Evolutionary conservation across 1,139 yeast genomes (phyloP), one percentile per base, ranked within the genome.

Genomic region (Pichia sp.): DNA sequence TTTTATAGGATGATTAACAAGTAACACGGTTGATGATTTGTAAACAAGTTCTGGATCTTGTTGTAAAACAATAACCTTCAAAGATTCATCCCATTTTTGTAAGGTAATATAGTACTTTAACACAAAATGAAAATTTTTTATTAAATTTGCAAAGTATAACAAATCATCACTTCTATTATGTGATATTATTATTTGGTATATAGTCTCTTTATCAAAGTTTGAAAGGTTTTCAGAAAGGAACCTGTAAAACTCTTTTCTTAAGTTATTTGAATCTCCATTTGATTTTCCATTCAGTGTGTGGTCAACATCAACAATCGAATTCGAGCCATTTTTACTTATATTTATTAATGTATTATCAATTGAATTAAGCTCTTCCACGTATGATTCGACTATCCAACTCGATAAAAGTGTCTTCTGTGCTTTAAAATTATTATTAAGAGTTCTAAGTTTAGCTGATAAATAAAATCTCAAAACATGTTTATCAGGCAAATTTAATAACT

Each of bases 321-420:
- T 47, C 2, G 42, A 45, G 16, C 18, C 44, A 14, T 33, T 39
- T 14, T 46, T 42, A n/a, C 34, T 43, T 2, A 44, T 28, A 22
- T 45, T 36, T 19, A 55, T 29, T n/a, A 54, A 31, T 14, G 45
- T 42, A 55, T 76, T 81, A 53, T 80, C 85, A 13, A 75, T 53
- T 3, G 69, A 67, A 58, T 79, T 77, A 30, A 79, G 62, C 53
- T 72, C 72, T 53, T 78, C 82, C 66, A 82, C 71, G 53, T 69
- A 79, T 14, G 87, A 68, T 69, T 90, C 95, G 8, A 88, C 76
- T 42, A 91, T 80, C 96, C 97, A 91, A 54, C 86, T 80, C 0
- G 91, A 81, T n/a, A 91, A 67, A 53, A 89, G 75, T 0, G 77
- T 72, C 39, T 77, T 69, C 61, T 85, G 86, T 63, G 87, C 77